Percentiles rank a stretch among this genome's conserved stretches.
These are phyloP conservation scores for Anthostomella pinea DNA, from an alignment of 2,329 filamentous ascomycete species.

Conservation along the genomic window DNA sequence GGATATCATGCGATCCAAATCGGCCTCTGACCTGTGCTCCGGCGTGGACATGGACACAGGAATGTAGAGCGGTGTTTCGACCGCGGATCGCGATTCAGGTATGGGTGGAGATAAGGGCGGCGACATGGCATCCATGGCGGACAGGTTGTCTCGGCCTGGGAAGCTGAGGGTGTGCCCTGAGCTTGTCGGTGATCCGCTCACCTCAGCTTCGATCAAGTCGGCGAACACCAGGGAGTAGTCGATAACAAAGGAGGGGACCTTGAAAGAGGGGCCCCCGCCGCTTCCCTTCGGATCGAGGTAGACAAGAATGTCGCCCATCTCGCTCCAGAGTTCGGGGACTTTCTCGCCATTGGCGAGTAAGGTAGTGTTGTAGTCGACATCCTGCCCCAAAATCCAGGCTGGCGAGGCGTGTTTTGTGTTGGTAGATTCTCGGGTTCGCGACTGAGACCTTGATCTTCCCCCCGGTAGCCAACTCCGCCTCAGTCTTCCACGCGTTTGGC, in stretches of 20 bases:
- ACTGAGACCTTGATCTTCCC: constrained; percentile 50
- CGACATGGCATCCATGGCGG: constrained; percentile 46
- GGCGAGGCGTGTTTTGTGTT: constrained; percentile 24
- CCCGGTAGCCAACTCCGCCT: constrained; percentile 55
- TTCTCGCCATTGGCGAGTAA: constrained; percentile 54
- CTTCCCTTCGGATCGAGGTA: constrained; percentile 53
- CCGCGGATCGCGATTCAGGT: constrained; percentile 32
- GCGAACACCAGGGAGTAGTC: constrained; percentile 53
- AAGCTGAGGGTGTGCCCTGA: constrained; percentile 42
- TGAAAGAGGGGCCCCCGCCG: constrained; percentile 57
- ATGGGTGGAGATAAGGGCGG: constrained; percentile 38
- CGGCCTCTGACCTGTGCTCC: constrained; percentile 37
- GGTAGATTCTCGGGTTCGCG: constrained; percentile 36
- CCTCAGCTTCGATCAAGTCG: constrained; percentile 49
- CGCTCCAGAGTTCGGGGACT: constrained; percentile 66
- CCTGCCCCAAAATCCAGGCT: constrained; percentile 57
- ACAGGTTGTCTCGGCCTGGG: constrained; percentile 45
- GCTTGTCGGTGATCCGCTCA: constrained; percentile 31
- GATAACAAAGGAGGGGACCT: constrained; percentile 53
- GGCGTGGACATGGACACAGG: constrained; percentile 42
- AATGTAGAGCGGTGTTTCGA: constrained; percentile 52
- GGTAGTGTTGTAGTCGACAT: constrained; percentile 54
- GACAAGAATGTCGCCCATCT: constrained; percentile 54
- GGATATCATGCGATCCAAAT: constrained; percentile 55
- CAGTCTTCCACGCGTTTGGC: constrained; percentile 39